Evolutionary conservation across 768 basidiomycete genomes (phyloP).

Genomic region (Harrya chromipes): DNA sequence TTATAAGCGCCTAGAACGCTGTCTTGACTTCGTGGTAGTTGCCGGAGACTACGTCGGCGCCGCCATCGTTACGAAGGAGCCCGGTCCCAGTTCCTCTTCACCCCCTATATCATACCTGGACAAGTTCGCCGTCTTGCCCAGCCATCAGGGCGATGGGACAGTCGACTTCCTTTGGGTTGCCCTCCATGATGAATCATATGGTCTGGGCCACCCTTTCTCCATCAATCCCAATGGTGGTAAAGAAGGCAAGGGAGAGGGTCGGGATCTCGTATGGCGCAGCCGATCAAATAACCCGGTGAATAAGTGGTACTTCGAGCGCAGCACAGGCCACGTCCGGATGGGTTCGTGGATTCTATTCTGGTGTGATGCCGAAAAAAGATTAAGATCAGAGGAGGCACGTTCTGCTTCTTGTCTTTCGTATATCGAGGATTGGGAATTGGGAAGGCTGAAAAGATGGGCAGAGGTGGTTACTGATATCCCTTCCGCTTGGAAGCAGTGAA

Average conservation of each 20-base stretch:
- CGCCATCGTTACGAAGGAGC: constrained; percentile 82
- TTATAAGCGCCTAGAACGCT: constrained; percentile 70
- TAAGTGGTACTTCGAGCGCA: constrained; percentile 99
- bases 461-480: constrained; percentile 67
- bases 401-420: constrained; percentile 65
- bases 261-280: constrained; percentile 94
- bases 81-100: constrained; percentile 30
- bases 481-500: constrained; percentile 65
- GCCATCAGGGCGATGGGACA: constrained; percentile 95
- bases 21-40: constrained; percentile 88
- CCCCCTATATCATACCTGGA: constrained; percentile 86
- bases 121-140: constrained; percentile 96
- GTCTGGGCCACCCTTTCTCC: constrained; percentile 89
- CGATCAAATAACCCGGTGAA: constrained; percentile 94
- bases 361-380: constrained; percentile 93
- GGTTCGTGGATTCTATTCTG: constrained; percentile 94
- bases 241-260: constrained; percentile 84
- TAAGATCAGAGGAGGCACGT: constrained; percentile 66
- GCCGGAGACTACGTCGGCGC: constrained; percentile 96
- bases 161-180: constrained; percentile 99
- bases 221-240: constrained; percentile 95
- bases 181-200: constrained; percentile 96
- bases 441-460: constrained; percentile 67
- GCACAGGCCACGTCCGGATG: constrained; percentile 83
- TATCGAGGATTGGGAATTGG: constrained; percentile 74